Evolutionary conservation across 139 green algal species (phyloP).

Genomic region (Nannochloris sp.): DNA sequence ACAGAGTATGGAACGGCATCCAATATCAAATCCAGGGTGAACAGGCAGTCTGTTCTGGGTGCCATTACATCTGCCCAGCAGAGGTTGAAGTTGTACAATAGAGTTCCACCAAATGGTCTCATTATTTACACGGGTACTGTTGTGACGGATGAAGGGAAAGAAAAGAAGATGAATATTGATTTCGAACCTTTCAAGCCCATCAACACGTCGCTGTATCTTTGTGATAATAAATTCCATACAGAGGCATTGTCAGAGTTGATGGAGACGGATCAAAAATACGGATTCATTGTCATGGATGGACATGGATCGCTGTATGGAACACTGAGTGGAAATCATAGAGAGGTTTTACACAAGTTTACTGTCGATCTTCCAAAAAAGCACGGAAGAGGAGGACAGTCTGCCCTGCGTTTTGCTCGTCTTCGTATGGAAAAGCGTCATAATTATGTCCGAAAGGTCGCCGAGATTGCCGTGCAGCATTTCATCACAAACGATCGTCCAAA

Average conservation of each 20-base stretch:
- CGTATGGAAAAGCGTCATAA: slow-evolving; percentile 98
- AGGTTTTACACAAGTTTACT: slow-evolving; percentile 93
- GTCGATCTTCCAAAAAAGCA: slow-evolving; percentile 99
- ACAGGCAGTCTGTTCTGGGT: slow-evolving; percentile 90
- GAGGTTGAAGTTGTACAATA: slow-evolving; percentile 91
- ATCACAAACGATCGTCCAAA: slow-evolving; percentile 87
- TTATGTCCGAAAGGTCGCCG: slow-evolving; percentile 95
- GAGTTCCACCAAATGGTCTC: slow-evolving; percentile 91
- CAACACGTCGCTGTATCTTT: slow-evolving; percentile 99
- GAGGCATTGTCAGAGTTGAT: slow-evolving; percentile 92
- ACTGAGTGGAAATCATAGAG: slow-evolving; percentile 90
- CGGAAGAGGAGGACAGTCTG: slow-evolving; percentile 91
- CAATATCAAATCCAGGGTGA: slow-evolving; percentile 99
- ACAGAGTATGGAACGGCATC: slow-evolving; percentile 97
- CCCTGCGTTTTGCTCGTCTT: slow-evolving; percentile 95
- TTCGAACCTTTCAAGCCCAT: slow-evolving; percentile 99
- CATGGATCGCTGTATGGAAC: slow-evolving; percentile 95
- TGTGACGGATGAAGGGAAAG: slow-evolving; percentile 97
- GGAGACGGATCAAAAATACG: slow-evolving; percentile 88
- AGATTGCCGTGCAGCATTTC: slow-evolving; percentile 83
- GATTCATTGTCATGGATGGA: slow-evolving; percentile 99
- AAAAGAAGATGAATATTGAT: slow-evolving; percentile 98
- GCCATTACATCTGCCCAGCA: slow-evolving; percentile 98
- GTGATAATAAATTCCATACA: slow-evolving; percentile 99
- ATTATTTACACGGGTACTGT: slow-evolving; percentile 97